Conservation (phyloP, 176 grass and related monocot genomes). For the Hyparrhenia diplandra region DNA sequence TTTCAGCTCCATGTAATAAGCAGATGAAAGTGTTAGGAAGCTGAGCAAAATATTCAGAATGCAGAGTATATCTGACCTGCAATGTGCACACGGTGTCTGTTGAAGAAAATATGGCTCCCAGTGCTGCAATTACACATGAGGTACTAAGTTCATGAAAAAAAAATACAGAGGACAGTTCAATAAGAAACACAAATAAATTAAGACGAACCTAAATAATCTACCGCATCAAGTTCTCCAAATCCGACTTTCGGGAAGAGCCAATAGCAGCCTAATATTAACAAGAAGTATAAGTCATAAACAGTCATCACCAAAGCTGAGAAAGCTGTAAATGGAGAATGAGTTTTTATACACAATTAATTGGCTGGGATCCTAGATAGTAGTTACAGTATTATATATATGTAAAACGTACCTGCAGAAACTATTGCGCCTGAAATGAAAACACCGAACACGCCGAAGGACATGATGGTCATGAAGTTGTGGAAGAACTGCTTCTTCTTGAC, state of each 20-base stretch:
- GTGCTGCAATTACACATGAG: conserved; percentile 37
- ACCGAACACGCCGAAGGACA: conserved; percentile 76
- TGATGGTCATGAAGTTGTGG: conserved; percentile 89
- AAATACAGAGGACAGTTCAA: neutral
- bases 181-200: neutral
- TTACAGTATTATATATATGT: neutral
- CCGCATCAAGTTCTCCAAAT: conserved; percentile 36
- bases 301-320: neutral
- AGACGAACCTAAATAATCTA: conserved; percentile 69
- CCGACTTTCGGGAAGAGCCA: conserved; percentile 86
- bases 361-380: neutral
- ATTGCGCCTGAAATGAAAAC: conserved; percentile 81
- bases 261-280: conserved; percentile 45
- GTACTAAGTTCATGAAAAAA: neutral
- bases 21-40: neutral
- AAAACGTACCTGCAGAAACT: conserved; percentile 50
- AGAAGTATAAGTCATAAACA: neutral
- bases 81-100: conserved; percentile 90
- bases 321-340: too few relatives aligned
- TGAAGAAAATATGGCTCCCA: conserved; percentile 87
- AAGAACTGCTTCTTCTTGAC: conserved; percentile 99
- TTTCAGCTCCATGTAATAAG: neutral
- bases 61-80: conserved; percentile 39
- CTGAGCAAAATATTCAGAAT: neutral
- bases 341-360: neutral